Evolutionary conservation across 306 rosid species (phyloP), one percentile per base, ranked within the genome.

Genomic region (Castanopsis chinensis): DNA sequence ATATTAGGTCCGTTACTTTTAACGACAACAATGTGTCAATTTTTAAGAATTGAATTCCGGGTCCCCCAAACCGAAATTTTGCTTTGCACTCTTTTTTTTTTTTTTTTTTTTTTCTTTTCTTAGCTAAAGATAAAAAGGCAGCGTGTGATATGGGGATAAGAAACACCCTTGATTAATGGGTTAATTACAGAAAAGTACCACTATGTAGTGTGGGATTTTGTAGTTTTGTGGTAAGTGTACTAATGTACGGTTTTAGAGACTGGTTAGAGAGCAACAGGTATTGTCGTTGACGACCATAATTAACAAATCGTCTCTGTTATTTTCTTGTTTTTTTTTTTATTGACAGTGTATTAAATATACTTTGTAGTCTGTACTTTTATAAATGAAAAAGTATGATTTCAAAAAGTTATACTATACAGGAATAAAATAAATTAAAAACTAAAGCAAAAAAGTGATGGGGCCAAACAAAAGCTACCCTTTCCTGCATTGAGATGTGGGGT

Each of bases 21-120:
- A 57, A 82, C 80, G 85, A 73, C 59, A 15, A 60, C 69, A 10
- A 57, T 49, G 14, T 49, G 53, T 49, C 15, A 25, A 67, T 55
- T 32, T 71, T 53, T 60, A 68, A 21, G 70, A 37, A 41, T 53
- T 83, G 41, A 52, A 70, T 70, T 67, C 41, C 15, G 56, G 67
- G 61, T 74, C 72, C 81, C 80, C 35, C 14, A 64, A 68, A 75
- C 79, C 27, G 56, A 71, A 78, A 77, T 74, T 27, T 57, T 41
- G 57, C 69, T 27, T 57, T 41, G 57, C 69, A 8, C 45, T 17
- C 49, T 4, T 28, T 74, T 20, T 3, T 12, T 49, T 17, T 27
- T 82, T 37, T 3, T 35, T 35, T 41, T 17, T 28, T 74, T 41
- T 35, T 41, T 17, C 20, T 74, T 41, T 20, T 64, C 11, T 57